A percentile compares a stretch with the other conserved stretches of the same genome.
phyloP scores from a whole-genome alignment of 1,284 basidiomycete species.

The Laetiporus sulphureus region DNA sequence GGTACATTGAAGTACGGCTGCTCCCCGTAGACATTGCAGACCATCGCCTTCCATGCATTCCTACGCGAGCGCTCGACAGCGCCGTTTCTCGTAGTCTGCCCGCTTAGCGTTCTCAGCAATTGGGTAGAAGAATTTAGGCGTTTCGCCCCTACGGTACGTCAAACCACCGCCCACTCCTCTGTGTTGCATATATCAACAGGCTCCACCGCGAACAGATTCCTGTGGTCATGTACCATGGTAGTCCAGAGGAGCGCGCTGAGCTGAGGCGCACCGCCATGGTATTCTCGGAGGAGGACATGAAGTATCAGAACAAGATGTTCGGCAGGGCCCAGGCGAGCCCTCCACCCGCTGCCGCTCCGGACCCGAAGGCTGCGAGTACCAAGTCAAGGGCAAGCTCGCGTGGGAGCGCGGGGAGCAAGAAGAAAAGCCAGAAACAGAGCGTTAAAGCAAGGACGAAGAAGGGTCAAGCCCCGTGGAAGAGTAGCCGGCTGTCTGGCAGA shows the following conservation, averaged over 20 bases:
- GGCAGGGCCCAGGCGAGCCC: neutral
- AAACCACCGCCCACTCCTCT: constrained; percentile 2
- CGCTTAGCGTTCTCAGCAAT: constrained; percentile 88
- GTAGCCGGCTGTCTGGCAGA: neutral
- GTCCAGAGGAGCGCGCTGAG: constrained; percentile 69
- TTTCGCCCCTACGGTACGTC: constrained; percentile 69
- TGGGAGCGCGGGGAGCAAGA: neutral
- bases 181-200: neutral
- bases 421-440: constrained; percentile 5
- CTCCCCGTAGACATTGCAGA: constrained; percentile 74
- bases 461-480: neutral
- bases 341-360: too few relatives aligned
- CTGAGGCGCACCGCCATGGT: constrained; percentile 39
- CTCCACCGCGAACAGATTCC: constrained; percentile 51
- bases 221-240: constrained; percentile 87
- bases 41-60: constrained; percentile 88
- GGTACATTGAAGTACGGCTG: too few relatives aligned
- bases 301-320: constrained; percentile 7
- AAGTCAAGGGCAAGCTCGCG: constrained; percentile 1
- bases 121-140: constrained; percentile 86
- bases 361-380: neutral
- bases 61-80: constrained; percentile 72
- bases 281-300: constrained; percentile 14
- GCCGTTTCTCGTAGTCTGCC: constrained; percentile 89
- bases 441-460: neutral